Conservation (phyloP, 2,329 filamentous ascomycete genomes). For the Venturia carpophila region DNA sequence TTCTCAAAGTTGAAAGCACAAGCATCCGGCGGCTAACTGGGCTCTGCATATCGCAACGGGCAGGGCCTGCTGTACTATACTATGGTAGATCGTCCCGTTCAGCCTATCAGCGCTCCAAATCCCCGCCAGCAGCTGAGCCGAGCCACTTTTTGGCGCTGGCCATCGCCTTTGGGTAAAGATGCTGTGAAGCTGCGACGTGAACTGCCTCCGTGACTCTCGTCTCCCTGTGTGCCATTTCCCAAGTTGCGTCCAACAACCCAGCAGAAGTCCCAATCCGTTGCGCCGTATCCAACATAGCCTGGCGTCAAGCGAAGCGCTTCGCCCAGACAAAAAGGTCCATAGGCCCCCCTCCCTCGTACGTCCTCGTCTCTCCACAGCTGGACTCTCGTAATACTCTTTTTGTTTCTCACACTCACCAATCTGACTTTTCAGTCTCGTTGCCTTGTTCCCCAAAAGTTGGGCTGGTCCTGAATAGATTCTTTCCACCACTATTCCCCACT, state of each 20-base stretch:
- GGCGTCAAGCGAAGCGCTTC: conserved; percentile 12
- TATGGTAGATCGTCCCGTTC: conserved; percentile 3
- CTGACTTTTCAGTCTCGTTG: neutral
- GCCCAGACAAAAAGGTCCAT: conserved; percentile 16
- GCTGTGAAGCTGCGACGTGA: neutral
- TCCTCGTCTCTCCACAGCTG: conserved; percentile 13
- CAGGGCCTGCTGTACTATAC: no score
- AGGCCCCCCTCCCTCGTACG: conserved; percentile 5
- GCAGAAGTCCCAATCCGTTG: neutral
- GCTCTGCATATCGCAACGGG: neutral
- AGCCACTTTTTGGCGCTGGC: conserved; percentile 9
- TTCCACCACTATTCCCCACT: neutral
- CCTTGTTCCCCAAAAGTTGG: conserved; percentile 4
- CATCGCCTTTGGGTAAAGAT: conserved; percentile 4
- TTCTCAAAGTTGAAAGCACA: neutral
- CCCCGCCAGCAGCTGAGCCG: neutral
- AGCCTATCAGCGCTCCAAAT: neutral
- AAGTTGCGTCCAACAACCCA: neutral
- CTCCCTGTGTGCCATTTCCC: neutral
- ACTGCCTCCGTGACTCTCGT: neutral
- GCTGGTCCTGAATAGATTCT: conserved; percentile 14
- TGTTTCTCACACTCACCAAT: neutral
- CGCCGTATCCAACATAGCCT: conserved; percentile 12
- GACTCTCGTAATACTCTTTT: conserved; percentile 17
- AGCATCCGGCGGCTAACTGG: neutral